phyloP scores from a whole-genome alignment of 306 rosid species.

The Coriaria nepalensis region DNA sequence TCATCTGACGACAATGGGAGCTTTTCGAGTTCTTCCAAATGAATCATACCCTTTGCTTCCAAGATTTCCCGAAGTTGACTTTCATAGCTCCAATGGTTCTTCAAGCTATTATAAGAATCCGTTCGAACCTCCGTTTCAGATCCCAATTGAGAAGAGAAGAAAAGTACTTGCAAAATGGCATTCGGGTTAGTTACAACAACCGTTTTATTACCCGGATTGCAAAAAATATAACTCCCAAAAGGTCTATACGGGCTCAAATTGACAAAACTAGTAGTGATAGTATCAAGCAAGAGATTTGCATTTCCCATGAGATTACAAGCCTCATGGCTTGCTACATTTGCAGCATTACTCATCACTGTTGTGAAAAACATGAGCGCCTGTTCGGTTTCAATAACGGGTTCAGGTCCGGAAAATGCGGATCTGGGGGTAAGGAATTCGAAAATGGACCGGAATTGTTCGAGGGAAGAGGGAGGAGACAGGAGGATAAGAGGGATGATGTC shows the following conservation, averaged over 20 bases:
- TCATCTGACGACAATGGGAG: conserved; percentile 31
- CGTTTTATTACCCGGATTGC: conserved; percentile 29
- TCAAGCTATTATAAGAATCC: conserved; percentile 27
- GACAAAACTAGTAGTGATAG: conserved; percentile 28
- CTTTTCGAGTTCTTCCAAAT: conserved; percentile 19
- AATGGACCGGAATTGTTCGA: conserved; percentile 13
- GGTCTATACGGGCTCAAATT: conserved; percentile 70
- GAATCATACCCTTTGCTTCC: conserved; percentile 20
- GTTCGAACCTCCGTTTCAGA: conserved; percentile 8
- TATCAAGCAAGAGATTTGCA: conserved; percentile 42
- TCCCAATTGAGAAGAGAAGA: conserved; percentile 33
- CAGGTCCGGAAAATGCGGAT: background rate
- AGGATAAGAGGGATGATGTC: conserved; percentile 56
- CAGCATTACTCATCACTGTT: conserved; percentile 39
- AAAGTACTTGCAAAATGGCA: conserved; percentile 60
- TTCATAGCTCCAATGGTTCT: conserved; percentile 31
- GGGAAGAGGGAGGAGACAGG: conserved; percentile 44
- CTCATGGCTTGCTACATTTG: conserved; percentile 38
- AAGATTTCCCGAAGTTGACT: conserved; percentile 21
- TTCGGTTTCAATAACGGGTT: background rate
- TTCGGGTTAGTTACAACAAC: conserved; percentile 40
- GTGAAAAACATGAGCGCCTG: conserved; percentile 18
- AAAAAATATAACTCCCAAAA: conserved; percentile 56
- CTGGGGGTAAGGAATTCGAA: conserved; percentile 22
- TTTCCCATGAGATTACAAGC: conserved; percentile 64